Conservation (phyloP, 2,329 filamentous ascomycete genomes). For the Zymoseptoria ardabiliae region DNA sequence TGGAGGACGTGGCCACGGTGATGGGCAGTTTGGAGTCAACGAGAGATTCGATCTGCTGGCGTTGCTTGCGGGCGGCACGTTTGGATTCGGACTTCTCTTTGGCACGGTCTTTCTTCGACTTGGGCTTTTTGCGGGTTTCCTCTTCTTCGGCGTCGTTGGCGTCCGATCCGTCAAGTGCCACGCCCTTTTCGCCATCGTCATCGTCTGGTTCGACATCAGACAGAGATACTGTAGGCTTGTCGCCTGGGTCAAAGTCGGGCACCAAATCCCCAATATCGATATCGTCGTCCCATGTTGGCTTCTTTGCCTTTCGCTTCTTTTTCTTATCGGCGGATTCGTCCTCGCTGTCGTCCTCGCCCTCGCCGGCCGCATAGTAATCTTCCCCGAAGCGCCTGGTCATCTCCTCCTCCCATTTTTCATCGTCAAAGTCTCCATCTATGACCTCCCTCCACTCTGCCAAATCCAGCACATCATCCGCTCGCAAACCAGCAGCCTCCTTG, state of each 20-base stretch:
- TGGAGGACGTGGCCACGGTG: slow-evolving; percentile 36
- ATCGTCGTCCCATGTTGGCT: slow-evolving; percentile 91
- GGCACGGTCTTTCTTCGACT: slow-evolving; percentile 39
- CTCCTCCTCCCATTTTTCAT: slow-evolving; percentile 81
- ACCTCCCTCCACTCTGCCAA: slow-evolving; percentile 80
- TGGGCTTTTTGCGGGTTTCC: slow-evolving; percentile 24
- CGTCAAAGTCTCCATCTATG: slow-evolving; percentile 80
- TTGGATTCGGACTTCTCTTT: slow-evolving; percentile 50
- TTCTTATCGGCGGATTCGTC: slow-evolving; percentile 30
- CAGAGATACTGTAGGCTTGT: slow-evolving; percentile 47
- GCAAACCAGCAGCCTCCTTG: slow-evolving; percentile 77
- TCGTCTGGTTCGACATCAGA: slow-evolving; percentile 46
- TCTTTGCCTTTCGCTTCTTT: slow-evolving; percentile 60
- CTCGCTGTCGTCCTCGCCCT: slow-evolving; percentile 38
- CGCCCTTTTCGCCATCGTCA: slow-evolving; percentile 36
- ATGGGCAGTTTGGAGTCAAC: slow-evolving; percentile 72
- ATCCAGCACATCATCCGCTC: slow-evolving; percentile 52
- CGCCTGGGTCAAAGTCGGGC: slow-evolving; percentile 68
- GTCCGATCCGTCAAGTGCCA: slow-evolving; percentile 29
- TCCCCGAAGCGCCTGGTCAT: slow-evolving; percentile 87
- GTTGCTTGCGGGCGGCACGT: slow-evolving; percentile 70
- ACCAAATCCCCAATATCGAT: slow-evolving; percentile 93
- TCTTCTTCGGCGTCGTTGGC: slow-evolving; percentile 36
- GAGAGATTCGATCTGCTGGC: slow-evolving; percentile 74
- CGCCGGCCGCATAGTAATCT: slow-evolving; percentile 72